Evolutionary conservation across 805 yeast genomes (phyloP).

Genomic region (Nakazawaea populi): DNA sequence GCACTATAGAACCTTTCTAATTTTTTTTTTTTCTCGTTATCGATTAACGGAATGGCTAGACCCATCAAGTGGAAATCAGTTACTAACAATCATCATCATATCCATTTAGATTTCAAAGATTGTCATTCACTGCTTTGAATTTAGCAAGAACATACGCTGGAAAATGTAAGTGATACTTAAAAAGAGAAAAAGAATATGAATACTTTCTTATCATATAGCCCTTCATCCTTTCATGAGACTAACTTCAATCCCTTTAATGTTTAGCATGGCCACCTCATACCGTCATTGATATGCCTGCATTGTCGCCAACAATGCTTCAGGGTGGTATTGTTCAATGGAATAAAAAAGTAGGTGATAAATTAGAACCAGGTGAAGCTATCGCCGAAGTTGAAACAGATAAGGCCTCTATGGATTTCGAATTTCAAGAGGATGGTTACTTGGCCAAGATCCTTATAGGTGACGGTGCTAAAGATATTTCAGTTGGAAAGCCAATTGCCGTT

Average conservation of each 20-base stretch:
- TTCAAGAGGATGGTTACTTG: constrained; percentile 92
- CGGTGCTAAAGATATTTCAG: constrained; percentile 87
- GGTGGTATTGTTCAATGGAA: constrained; percentile 90
- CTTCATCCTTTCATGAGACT: not conserved
- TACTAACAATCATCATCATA: constrained; percentile 7
- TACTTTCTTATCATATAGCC: no score
- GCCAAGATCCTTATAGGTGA: constrained; percentile 82
- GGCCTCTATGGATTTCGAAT: constrained; percentile 97
- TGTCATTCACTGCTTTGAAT: constrained; percentile 13
- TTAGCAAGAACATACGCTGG: constrained; percentile 18
- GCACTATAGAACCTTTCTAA: no score
- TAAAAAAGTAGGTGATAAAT: constrained; percentile 82
- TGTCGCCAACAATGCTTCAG: constrained; percentile 99
- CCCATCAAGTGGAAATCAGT: no score
- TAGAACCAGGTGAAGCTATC: constrained; percentile 87
- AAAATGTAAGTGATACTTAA: constrained; percentile 12
- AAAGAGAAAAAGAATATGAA: no score
- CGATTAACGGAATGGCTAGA: no score
- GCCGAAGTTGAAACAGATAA: constrained; percentile 98
- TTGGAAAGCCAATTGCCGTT: constrained; percentile 94
- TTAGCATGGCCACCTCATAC: constrained; percentile 49
- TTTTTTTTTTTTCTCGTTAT: no score
- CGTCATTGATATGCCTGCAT: constrained; percentile 95
- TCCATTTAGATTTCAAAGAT: constrained; percentile 9
- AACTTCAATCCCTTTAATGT: not conserved